A percentile compares a stretch with the other conserved stretches of the same genome.
phyloP scores from a whole-genome alignment of 1,284 basidiomycete genomes.

The Heliocybe sulcata region DNA sequence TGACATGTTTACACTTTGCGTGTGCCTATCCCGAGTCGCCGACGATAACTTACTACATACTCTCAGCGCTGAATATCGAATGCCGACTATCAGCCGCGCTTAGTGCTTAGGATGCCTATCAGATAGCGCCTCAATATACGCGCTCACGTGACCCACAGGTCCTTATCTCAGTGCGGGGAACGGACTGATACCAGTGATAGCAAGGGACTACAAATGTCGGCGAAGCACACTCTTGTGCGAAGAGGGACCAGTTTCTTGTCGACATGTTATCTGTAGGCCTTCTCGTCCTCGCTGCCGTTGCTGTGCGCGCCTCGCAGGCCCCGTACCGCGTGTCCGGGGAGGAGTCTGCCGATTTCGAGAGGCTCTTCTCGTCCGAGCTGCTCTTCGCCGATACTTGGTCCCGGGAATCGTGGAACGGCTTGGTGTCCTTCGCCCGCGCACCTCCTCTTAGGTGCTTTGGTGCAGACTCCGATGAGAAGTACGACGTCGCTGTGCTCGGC shows the following conservation, averaged over 20 bases:
- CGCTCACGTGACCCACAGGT: neutral
- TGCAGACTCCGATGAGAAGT: constrained; percentile 16
- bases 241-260: neutral
- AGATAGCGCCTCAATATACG: neutral
- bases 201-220: neutral
- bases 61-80: too few species aligned
- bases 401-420: constrained; percentile 19
- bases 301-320: neutral
- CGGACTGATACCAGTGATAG: neutral
- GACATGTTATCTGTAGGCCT: neutral
- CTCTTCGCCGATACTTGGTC: constrained; percentile 15
- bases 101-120: too few species aligned
- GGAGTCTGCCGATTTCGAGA: neutral
- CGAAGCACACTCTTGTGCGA: neutral
- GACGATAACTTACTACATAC: too few species aligned
- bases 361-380: neutral
- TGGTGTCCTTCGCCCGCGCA: constrained; percentile 22
- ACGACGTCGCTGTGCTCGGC: constrained; percentile 25
- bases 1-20: too few species aligned
- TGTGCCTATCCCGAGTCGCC: too few species aligned
- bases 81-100: too few species aligned
- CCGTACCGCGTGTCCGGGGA: neutral
- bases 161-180: neutral
- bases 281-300: neutral
- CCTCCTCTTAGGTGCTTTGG: constrained; percentile 24